These are phyloP conservation scores for Arthromyces matolae DNA, from an alignment of 768 basidiomycete genomes.

Conservation along the genomic window DNA sequence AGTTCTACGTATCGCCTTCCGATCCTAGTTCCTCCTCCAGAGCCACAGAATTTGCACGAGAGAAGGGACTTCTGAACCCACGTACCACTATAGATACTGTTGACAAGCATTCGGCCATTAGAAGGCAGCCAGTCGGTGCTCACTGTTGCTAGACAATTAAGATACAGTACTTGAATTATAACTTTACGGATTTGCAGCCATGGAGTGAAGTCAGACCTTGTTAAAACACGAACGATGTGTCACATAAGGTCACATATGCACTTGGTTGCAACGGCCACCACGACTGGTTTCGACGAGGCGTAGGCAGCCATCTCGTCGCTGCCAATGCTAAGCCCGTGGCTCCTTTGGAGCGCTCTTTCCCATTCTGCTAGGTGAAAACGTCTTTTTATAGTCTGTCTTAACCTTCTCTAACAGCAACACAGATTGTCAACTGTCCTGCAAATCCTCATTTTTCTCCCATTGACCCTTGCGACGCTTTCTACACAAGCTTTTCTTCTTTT, in stretches of 20 bases:
- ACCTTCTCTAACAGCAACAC: slow-evolving; percentile 7
- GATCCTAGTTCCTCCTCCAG: slow-evolving; percentile 70
- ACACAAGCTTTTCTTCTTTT: slow-evolving; percentile 76
- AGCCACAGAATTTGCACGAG: slow-evolving; percentile 79
- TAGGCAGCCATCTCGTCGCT: background rate
- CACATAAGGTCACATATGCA: slow-evolving; percentile 3
- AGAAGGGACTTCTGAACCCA: slow-evolving; percentile 78
- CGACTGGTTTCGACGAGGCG: background rate
- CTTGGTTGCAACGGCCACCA: background rate
- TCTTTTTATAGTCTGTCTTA: background rate
- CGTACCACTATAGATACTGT: slow-evolving; percentile 34
- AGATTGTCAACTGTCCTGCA: slow-evolving; percentile 77
- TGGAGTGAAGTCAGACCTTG: too few relatives aligned
- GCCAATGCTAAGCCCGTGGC: slow-evolving; percentile 52
- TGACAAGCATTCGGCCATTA: slow-evolving; percentile 14
- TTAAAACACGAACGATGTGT: background rate
- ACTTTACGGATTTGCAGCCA: background rate
- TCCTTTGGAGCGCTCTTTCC: slow-evolving; percentile 62
- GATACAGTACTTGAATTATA: background rate
- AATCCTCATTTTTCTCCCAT: slow-evolving; percentile 78
- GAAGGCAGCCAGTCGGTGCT: slow-evolving; percentile 13
- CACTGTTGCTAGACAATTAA: slow-evolving; percentile 13
- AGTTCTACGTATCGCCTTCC: slow-evolving; percentile 86
- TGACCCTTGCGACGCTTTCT: slow-evolving; percentile 81
- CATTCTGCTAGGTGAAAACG: slow-evolving; percentile 53